Percentiles rank a stretch among this genome's conserved stretches.
Conservation (phyloP, 2,329 filamentous ascomycete genomes). For the Aspergillus sp. region DNA sequence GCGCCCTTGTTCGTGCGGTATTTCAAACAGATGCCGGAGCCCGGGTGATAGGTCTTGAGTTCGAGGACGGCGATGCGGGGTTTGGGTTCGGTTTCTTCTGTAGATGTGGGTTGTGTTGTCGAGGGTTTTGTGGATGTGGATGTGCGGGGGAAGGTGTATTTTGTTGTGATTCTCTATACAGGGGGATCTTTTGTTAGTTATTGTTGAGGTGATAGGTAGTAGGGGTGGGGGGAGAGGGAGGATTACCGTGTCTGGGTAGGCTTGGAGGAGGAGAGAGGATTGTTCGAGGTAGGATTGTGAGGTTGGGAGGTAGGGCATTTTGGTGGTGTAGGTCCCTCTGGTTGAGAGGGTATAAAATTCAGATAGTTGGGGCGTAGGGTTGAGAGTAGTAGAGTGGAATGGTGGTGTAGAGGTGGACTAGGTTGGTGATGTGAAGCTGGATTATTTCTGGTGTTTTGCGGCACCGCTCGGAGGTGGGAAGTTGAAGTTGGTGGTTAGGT, state of each 20-base stretch:
- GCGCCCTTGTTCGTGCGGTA: constrained; percentile 89
- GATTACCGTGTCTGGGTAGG: constrained; percentile 78
- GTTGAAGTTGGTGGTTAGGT: no score
- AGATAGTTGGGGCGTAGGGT: no score
- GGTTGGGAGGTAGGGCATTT: constrained; percentile 78
- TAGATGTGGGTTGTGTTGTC: constrained; percentile 36
- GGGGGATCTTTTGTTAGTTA: constrained; percentile 11
- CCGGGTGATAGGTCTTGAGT: constrained; percentile 87
- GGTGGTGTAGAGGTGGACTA: neutral
- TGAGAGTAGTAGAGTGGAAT: neutral
- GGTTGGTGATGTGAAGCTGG: neutral
- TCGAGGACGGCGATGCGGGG: constrained; percentile 68
- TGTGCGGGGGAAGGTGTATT: constrained; percentile 69
- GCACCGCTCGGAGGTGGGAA: neutral
- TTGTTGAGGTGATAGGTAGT: neutral
- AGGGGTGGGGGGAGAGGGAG: neutral
- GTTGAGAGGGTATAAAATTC: no score
- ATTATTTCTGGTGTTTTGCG: neutral
- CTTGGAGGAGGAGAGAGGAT: constrained; percentile 80
- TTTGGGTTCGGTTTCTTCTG: constrained; percentile 18
- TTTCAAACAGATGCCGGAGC: constrained; percentile 79
- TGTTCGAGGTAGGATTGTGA: constrained; percentile 91
- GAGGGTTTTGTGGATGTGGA: constrained; percentile 21
- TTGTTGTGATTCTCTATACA: constrained; percentile 81
- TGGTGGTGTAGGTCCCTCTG: constrained; percentile 16